A percentile compares a stretch with the other conserved stretches of the same genome.
Evolutionary conservation across 331 rosid genomes (phyloP).

Genomic region (Telfairia occidentalis): DNA sequence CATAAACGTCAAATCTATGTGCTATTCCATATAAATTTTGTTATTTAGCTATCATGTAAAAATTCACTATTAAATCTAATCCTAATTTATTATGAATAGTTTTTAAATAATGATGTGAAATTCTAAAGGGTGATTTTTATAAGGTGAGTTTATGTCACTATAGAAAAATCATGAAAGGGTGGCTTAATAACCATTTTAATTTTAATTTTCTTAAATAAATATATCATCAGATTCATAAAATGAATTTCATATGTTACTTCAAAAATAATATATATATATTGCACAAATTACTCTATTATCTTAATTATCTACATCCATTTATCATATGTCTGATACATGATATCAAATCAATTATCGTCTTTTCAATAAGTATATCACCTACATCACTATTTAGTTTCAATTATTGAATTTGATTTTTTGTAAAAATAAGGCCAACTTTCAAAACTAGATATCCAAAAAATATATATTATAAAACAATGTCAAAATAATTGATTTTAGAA

Average conservation of each 20-base stretch:
- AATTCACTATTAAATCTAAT: too few relatives aligned
- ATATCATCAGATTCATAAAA: background rate
- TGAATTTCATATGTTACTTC: background rate
- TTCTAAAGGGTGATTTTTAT: background rate
- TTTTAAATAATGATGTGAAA: too few relatives aligned
- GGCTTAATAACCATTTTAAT: background rate
- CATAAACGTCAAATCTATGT: too few relatives aligned
- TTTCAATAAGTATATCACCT: background rate
- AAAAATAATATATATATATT: too few relatives aligned
- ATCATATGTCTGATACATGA: background rate
- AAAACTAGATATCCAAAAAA: too few relatives aligned
- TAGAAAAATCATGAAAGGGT: background rate
- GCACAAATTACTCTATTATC: too few relatives aligned
- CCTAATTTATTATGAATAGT: too few relatives aligned
- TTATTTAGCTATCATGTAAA: too few relatives aligned
- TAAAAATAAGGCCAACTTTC: too few relatives aligned
- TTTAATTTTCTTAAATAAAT: background rate
- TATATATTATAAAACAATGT: too few relatives aligned
- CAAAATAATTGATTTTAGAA: too few relatives aligned
- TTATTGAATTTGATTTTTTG: background rate
- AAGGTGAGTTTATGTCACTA: background rate
- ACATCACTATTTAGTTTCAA: background rate
- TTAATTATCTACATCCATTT: background rate
- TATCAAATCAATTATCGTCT: background rate
- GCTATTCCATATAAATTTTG: too few relatives aligned